Evolutionary conservation across 2,329 filamentous ascomycete genomes (phyloP).

Genomic region (Neofusicoccum ribis): DNA sequence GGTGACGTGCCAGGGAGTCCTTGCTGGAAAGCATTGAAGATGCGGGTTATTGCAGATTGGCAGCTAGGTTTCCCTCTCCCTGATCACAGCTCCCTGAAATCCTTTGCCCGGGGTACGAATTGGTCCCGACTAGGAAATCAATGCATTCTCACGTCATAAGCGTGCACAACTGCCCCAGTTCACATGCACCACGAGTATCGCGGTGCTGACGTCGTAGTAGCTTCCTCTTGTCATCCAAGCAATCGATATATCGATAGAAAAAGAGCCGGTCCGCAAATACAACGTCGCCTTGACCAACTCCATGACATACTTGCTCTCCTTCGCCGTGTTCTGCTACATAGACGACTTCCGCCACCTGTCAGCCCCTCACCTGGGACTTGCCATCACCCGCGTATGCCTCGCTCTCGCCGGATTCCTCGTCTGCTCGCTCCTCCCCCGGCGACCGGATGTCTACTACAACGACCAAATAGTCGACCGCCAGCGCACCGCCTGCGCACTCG

Average conservation of each 20-base stretch:
- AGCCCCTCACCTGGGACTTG: slow-evolving; percentile 1
- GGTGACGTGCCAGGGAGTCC: background rate
- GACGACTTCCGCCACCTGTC: slow-evolving; percentile 7
- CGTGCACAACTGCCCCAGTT: too few species aligned
- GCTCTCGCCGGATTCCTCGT: slow-evolving; percentile 10
- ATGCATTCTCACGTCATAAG: too few species aligned
- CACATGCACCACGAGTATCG: slow-evolving; percentile 1
- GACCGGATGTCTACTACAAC: slow-evolving; percentile 8
- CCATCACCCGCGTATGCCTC: background rate
- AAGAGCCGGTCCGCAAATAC: slow-evolving; percentile 18
- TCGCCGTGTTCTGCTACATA: slow-evolving; percentile 8
- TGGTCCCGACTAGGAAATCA: background rate
- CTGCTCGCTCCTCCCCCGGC: slow-evolving; percentile 6
- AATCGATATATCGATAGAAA: slow-evolving; percentile 16
- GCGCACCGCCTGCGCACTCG: slow-evolving; percentile 61
- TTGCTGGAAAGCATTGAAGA: background rate
- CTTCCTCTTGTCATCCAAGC: slow-evolving; percentile 14
- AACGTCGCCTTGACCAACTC: slow-evolving; percentile 16
- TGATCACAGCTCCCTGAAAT: background rate
- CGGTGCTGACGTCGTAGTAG: slow-evolving; percentile 11
- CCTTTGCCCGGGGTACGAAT: background rate
- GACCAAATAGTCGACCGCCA: slow-evolving; percentile 58
- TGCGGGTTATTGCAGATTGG: background rate
- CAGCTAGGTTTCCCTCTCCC: too few species aligned
- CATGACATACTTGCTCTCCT: slow-evolving; percentile 5